Evolutionary conservation across 2,329 filamentous ascomycete species (phyloP).

Genomic region (Cyanodermella asteris): DNA sequence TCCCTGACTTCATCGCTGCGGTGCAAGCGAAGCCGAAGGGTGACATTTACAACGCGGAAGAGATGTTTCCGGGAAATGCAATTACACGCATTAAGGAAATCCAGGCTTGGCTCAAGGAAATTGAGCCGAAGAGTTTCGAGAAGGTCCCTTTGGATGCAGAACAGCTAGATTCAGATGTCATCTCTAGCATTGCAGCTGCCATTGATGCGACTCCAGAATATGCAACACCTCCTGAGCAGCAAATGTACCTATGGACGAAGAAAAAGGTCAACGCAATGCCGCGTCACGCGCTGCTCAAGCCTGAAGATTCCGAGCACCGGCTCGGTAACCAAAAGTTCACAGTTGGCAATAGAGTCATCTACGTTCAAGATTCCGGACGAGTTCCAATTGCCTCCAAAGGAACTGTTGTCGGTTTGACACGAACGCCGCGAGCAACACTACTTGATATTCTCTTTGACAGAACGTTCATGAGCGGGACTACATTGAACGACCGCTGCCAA

Average conservation of each 20-base stretch:
- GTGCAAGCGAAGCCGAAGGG: conserved; percentile 70
- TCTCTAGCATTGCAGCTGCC: conserved; percentile 55
- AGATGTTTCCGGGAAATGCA: conserved; percentile 63
- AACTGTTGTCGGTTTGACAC: conserved; percentile 85
- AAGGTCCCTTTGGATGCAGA: conserved; percentile 90
- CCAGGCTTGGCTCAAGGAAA: conserved; percentile 71
- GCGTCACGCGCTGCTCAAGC: conserved; percentile 70
- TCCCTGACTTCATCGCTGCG: conserved; percentile 84
- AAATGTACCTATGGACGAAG: too few species aligned
- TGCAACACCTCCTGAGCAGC: conserved; percentile 33
- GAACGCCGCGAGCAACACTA: conserved; percentile 59
- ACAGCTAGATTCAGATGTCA: conserved; percentile 80
- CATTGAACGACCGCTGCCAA: conserved; percentile 70
- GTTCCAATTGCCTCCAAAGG: conserved; percentile 82
- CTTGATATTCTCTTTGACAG: conserved; percentile 86
- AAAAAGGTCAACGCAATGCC: conserved; percentile 65
- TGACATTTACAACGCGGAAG: conserved; percentile 62
- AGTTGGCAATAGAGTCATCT: conserved; percentile 80
- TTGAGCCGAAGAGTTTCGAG: conserved; percentile 82
- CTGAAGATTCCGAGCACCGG: conserved; percentile 85
- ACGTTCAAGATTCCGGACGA: conserved; percentile 78
- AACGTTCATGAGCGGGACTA: conserved; percentile 93
- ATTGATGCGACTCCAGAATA: conserved; percentile 41
- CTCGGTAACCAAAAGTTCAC: conserved; percentile 64
- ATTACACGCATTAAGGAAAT: conserved; percentile 79